A percentile compares a stretch with the other conserved stretches of the same genome.
These are phyloP conservation scores for Aegilops longissima DNA, from an alignment of 176 grass and related monocot species.

Conservation along the genomic window DNA sequence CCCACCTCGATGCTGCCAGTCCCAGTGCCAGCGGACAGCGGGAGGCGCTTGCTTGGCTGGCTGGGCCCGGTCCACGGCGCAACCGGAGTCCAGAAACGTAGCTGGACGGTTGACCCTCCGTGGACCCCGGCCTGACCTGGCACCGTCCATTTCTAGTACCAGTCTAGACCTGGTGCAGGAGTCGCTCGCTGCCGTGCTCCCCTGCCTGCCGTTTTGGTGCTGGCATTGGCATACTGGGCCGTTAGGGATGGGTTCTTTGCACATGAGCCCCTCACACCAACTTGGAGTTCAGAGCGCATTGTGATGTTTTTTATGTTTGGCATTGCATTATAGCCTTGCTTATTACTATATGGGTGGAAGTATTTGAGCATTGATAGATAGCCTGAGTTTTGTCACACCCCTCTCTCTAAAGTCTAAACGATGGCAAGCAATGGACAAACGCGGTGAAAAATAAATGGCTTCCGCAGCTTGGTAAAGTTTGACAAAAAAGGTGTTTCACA, in stretches of 20 bases:
- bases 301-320: background rate
- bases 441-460: no score
- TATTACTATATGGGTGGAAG: background rate
- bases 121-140: slow-evolving; percentile 13
- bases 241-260: background rate
- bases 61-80: slow-evolving; percentile 25
- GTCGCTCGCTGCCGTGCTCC: background rate
- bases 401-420: no score
- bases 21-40: background rate
- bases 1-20: slow-evolving; percentile 15
- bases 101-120: slow-evolving; percentile 23
- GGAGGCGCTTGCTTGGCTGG: slow-evolving; percentile 12
- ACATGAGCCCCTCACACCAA: background rate
- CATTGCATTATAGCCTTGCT: background rate
- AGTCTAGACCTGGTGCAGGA: slow-evolving; percentile 18
- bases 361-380: background rate
- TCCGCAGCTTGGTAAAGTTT: no score
- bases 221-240: background rate
- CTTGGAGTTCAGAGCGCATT: background rate
- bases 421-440: no score
- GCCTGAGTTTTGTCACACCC: no score
- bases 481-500: no score
- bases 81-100: background rate
- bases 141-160: background rate
- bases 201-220: slow-evolving; percentile 8